Percentiles rank a stretch among this genome's conserved stretches.
phyloP scores from a whole-genome alignment of 2,329 filamentous ascomycete species.

The Fusarium domesticum region DNA sequence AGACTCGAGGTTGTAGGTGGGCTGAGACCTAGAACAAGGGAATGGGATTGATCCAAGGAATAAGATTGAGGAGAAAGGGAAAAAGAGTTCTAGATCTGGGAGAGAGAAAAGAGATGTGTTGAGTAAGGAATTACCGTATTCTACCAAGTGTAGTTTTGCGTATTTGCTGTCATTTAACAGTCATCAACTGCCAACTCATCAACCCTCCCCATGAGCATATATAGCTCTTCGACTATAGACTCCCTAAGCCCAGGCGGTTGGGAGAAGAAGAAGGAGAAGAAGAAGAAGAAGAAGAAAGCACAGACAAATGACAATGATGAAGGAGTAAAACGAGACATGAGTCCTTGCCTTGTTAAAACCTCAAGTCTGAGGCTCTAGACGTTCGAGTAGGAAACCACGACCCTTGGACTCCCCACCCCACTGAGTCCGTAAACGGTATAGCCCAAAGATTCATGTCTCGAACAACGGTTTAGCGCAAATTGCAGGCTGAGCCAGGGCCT shows the following conservation, averaged over 20 bases:
- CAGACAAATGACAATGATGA: neutral
- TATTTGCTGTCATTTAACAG: neutral
- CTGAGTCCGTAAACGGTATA: slow-evolving; percentile 1
- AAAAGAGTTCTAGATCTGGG: too few species aligned
- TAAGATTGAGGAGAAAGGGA: slow-evolving; percentile 10
- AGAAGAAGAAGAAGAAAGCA: too few species aligned
- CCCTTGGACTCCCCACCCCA: neutral
- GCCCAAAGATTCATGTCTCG: slow-evolving; percentile 13
- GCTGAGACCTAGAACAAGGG: neutral
- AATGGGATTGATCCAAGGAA: neutral
- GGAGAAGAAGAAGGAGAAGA: neutral
- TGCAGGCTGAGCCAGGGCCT: slow-evolving; percentile 7
- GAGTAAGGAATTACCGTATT: too few species aligned
- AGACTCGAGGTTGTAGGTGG: too few species aligned
- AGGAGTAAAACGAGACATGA: too few species aligned
- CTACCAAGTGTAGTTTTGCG: neutral
- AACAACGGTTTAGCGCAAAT: slow-evolving; percentile 13
- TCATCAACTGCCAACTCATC: neutral
- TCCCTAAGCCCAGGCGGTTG: too few species aligned
- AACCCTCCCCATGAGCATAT: neutral
- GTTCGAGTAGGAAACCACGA: slow-evolving; percentile 13
- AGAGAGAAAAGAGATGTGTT: too few species aligned
- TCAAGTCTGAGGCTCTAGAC: slow-evolving; percentile 6
- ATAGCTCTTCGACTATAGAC: neutral
- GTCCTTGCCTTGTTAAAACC: too few species aligned